phyloP scores from a whole-genome alignment of 495 filamentous ascomycete genomes.

The Parathielavia hyrcaniae region DNA sequence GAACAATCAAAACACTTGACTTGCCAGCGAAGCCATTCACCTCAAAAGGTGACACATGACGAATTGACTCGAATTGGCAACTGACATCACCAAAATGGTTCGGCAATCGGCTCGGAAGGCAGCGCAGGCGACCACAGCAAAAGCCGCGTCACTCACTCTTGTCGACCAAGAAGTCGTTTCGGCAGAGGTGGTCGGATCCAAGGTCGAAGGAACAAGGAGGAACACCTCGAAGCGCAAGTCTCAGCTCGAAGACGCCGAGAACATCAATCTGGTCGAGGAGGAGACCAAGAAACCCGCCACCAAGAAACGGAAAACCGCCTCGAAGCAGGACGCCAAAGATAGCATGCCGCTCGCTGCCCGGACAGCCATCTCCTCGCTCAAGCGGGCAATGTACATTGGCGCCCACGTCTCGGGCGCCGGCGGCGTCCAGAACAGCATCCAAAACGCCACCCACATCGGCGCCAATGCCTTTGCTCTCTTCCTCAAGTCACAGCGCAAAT shows the following conservation, averaged over 20 bases:
- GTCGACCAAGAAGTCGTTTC: constrained; percentile 1
- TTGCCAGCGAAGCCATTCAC: neutral
- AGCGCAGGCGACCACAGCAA: constrained; percentile 7
- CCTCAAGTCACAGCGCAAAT: constrained; percentile 91
- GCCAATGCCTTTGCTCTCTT: constrained; percentile 92
- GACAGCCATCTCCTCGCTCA: constrained; percentile 54
- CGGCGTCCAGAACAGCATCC: constrained; percentile 83
- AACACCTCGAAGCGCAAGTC: constrained; percentile 36
- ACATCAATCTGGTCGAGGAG: constrained; percentile 21
- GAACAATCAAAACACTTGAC: neutral
- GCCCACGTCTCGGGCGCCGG: constrained; percentile 88
- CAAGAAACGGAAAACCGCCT: constrained; percentile 48
- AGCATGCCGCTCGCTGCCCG: constrained; percentile 61
- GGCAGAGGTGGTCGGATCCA: constrained; percentile 8
- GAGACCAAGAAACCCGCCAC: constrained; percentile 28
- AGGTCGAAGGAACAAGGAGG: constrained; percentile 15
- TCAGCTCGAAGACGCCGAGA: constrained; percentile 15
- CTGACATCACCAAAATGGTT: neutral
- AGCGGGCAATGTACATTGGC: constrained; percentile 70
- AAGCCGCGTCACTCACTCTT: neutral
- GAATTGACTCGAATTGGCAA: neutral
- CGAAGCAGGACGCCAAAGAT: constrained; percentile 38
- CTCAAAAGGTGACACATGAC: neutral
- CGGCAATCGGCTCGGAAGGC: constrained; percentile 17
- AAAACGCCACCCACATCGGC: constrained; percentile 73